A percentile compares a stretch with the other conserved stretches of the same genome.
Conservation (phyloP, 352 stramenopile species). For the Thalassiosira delicatula region DNA sequence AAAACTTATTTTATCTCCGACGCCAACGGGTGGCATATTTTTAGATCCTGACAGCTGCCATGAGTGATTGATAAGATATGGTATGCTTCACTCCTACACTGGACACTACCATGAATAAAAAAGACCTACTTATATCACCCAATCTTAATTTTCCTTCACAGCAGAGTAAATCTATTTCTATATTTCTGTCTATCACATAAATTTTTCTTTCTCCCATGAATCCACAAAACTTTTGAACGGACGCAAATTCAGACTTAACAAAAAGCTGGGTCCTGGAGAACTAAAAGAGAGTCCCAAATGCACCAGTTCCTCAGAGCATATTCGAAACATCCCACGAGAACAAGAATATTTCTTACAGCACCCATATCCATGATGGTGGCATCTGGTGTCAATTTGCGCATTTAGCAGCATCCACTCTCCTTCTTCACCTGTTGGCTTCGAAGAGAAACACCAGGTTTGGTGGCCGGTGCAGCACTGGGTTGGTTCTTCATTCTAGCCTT, state of each 20-base stretch:
- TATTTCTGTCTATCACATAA: no score
- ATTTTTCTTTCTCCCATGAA: not conserved
- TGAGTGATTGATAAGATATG: no score
- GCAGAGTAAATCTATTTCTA: no score
- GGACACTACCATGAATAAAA: no score
- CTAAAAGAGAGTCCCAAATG: not conserved
- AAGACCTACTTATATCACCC: no score
- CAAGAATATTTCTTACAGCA: not conserved
- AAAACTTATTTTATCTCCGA: no score
- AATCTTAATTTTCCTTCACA: no score
- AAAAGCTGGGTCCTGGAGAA: not conserved
- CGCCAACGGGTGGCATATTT: no score
- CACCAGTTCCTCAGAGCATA: not conserved
- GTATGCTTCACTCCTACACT: no score
- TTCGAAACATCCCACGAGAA: not conserved
- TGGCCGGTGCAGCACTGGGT: slow-evolving; percentile 71
- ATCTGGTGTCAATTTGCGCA: not conserved
- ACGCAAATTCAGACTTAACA: not conserved
- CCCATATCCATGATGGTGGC: not conserved
- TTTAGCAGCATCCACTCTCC: slow-evolving; percentile 62
- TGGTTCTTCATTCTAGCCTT: slow-evolving; percentile 89
- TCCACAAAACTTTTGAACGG: not conserved
- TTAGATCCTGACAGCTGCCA: no score
- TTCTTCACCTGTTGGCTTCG: slow-evolving; percentile 63
- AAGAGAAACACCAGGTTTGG: slow-evolving; percentile 62